A percentile compares a stretch with the other conserved stretches of the same genome.
phyloP scores from a whole-genome alignment of 805 yeast genomes.

The Hanseniaspora vineae region DNA sequence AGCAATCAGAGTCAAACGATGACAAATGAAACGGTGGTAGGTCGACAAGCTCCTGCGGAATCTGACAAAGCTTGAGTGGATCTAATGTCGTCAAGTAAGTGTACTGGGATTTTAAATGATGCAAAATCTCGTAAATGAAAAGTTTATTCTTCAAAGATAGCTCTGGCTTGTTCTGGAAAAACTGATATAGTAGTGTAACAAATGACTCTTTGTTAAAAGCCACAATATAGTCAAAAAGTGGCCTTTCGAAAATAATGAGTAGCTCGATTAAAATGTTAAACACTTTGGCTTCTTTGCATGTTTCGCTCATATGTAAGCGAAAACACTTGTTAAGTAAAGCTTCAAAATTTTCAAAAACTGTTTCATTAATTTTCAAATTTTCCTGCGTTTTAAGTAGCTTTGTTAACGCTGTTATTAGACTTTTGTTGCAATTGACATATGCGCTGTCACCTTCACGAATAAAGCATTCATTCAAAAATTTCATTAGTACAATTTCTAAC shows the following conservation, averaged over 20 bases:
- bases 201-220: not conserved
- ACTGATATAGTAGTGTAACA: not conserved
- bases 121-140: constrained; percentile 19
- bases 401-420: constrained; percentile 14
- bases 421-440: constrained; percentile 7
- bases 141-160: constrained; percentile 19
- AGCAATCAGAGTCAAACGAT: constrained; percentile 17
- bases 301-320: not conserved
- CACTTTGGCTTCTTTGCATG: not conserved
- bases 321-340: not conserved
- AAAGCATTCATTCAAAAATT: constrained; percentile 15
- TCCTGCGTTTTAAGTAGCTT: constrained; percentile 8
- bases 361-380: constrained; percentile 3
- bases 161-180: constrained; percentile 11
- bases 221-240: not conserved
- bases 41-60: constrained; percentile 13
- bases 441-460: constrained; percentile 1
- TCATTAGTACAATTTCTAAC: constrained; percentile 13
- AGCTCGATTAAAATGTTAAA: not conserved
- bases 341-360: constrained; percentile 8
- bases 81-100: constrained; percentile 12
- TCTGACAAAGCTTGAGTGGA: constrained; percentile 6
- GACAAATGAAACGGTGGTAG: constrained; percentile 24
- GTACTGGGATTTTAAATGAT: constrained; percentile 19
- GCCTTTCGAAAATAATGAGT: not conserved